Percentiles rank a stretch among this genome's conserved stretches.
phyloP scores from a whole-genome alignment of 164 flowering plant species.

The Akebia trifoliata region DNA sequence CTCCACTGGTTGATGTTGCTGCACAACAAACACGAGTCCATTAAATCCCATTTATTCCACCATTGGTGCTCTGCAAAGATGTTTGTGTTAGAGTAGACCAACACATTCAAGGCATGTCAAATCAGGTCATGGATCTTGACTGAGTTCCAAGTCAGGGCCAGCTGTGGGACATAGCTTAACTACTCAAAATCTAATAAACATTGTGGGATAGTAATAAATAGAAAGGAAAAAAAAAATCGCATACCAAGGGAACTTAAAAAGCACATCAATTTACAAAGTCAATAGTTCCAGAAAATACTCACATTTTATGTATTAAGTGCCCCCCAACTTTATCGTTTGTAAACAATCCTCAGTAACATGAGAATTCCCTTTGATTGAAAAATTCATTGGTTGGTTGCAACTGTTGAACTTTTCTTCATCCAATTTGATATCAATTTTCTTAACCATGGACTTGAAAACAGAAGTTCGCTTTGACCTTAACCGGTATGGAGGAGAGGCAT shows the following conservation, averaged over 20 bases:
- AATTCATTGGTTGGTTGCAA: conserved; percentile 25
- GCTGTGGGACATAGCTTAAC: neutral
- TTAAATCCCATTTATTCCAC: neutral
- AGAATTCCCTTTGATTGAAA: conserved; percentile 24
- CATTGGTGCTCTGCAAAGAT: neutral
- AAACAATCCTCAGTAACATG: conserved; percentile 24
- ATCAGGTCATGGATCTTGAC: neutral
- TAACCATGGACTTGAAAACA: conserved; percentile 69
- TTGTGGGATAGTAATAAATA: neutral
- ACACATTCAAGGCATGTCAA: neutral
- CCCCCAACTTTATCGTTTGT: conserved; percentile 30
- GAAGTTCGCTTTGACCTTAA: conserved; percentile 64
- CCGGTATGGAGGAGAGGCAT: conserved; percentile 82
- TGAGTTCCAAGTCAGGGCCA: neutral
- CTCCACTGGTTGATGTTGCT: neutral
- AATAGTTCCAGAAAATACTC: conserved; percentile 8
- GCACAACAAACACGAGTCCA: neutral
- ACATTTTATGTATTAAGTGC: conserved; percentile 28
- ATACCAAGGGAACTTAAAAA: neutral
- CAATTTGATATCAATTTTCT: conserved; percentile 60
- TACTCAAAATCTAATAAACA: neutral
- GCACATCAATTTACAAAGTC: neutral
- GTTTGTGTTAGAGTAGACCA: neutral
- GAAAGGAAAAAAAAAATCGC: neutral
- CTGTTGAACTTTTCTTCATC: conserved; percentile 31